Evolutionary conservation across 2,329 filamentous ascomycete genomes (phyloP), one percentile per base, ranked within the genome.

Genomic region (Clathrospora elynae): DNA sequence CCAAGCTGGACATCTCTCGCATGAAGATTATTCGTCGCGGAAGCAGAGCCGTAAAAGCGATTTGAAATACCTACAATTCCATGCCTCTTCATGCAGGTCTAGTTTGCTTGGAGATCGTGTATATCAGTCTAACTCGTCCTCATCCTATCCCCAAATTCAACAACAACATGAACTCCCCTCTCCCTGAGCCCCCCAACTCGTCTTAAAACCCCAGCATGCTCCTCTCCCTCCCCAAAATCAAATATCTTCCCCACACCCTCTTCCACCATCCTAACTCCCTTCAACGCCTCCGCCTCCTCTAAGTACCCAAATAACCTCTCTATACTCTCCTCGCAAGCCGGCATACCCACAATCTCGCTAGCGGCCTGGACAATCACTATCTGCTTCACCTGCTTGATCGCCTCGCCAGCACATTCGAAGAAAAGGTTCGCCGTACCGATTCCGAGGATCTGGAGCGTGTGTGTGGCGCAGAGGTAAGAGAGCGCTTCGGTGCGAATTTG

Each of bases 401-500:
- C 32, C 3, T 7, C 4, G 4, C 51, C 42, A 5, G 45, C 35
- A 11, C 31, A 42, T 1, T 28, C 12, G 7, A 61, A 31, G 26
- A 61, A 55, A 1, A 38, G 13, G 17, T 32, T 34, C 2, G 45
- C 46, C 6, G 33, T 32, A 22, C 45, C 34, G 23, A 51, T 19
- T 23, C 47, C 23, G 7, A 33, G 10, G 8, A 61, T 44, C 2
- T 41, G 34, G 13, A 61, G 26, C 3, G 7, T 9, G 16, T 58
- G 56, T 18, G 13, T 57, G 3, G 40, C 35, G 30, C 46, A 53
- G 2, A 64, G 34, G 37, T 46, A 55, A 8, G 55, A 55, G 13
- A 63, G 29, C 1, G 49, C 39, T 47, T 64, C 61, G 5, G 17
- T 33, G n/a, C 61, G 56, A 11, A 62, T 41, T 23, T 57, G 53